phyloP scores from a whole-genome alignment of 257 asterid genomes.

The Solanum sejunctum region DNA sequence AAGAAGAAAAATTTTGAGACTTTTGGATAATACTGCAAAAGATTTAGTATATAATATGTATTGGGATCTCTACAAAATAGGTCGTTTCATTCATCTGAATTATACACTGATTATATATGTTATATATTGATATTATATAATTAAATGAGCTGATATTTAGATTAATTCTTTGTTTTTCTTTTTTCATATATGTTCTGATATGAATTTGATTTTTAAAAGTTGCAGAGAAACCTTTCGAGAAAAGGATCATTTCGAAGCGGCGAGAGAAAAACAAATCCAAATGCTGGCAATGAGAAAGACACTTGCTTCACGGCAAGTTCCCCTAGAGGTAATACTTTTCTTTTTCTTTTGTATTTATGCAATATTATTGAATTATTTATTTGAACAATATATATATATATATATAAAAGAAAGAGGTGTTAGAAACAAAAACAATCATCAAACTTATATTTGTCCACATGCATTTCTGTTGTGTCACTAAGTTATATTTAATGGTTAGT shows the following conservation, averaged over 20 bases:
- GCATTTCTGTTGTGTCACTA: neutral
- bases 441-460: neutral
- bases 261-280: constrained; percentile 27
- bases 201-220: constrained; percentile 12
- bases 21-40: neutral
- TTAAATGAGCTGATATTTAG: no score
- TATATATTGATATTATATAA: no score
- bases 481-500: neutral
- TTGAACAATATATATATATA: neutral
- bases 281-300: constrained; percentile 25
- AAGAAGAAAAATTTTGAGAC: neutral
- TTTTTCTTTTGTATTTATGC: neutral
- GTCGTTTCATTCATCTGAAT: neutral
- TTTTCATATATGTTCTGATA: neutral
- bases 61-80: neutral
- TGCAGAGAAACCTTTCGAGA: constrained; percentile 78
- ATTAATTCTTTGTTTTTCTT: no score
- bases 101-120: no score
- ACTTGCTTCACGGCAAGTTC: constrained; percentile 22
- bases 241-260: constrained; percentile 42
- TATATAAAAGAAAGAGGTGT: neutral
- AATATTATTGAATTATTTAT: neutral
- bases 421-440: neutral
- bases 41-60: neutral
- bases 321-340: constrained; percentile 23